Base-by-base conservation (phyloP, 768 basidiomycete species). In the Wakefieldia striispora region DNA sequence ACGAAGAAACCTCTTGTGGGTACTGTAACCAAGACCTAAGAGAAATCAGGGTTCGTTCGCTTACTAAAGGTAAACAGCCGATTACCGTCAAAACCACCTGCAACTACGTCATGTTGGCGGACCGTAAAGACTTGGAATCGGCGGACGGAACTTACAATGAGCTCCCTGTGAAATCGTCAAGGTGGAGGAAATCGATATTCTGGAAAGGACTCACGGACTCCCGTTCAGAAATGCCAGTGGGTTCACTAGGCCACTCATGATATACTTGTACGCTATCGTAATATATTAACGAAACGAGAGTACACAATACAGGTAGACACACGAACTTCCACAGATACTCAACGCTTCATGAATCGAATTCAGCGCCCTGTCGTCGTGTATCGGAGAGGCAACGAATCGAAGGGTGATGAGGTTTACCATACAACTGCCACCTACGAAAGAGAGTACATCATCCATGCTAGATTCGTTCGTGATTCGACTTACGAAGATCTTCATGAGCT, bases 1-100 rank as follows among this genome's bases (percentile, higher is more conserved):
- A 60, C 37, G 27, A 59, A 51, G 36, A 38, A 59, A 0, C 49
- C 53, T 29, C 60, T 57, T 0, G 49, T 37, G 17, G 14, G 19
- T 16, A 45, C 19, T 3, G 58, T 9, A 20, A 46, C 43, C 17
- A 52, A 5, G 2, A 6, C 20, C 57, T 59, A 14, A 6, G 38
- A 20, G 13, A 29, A 27, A 43, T 60, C 19, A 57, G 7, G 1
- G 1, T 14, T 27, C 11, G 20, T 31, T 38, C 6, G 0, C 4
- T 3, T 6, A 34, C 8, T 14, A 4, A 45, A 23, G 24, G 10
- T 0, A 13, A 8, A 37, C 13, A 1, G 10, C 11, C 29, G 29
- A 13, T 12, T 31, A 59, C 57, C 37, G 42, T 40, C 10, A 40
- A 4, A 2, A 57, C 8, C 1, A 51, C 7, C 46, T 46, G 34